These are phyloP conservation scores for Lasiodiplodia sp. DNA, from an alignment of 2,329 filamentous ascomycete genomes.

Conservation along the genomic window DNA sequence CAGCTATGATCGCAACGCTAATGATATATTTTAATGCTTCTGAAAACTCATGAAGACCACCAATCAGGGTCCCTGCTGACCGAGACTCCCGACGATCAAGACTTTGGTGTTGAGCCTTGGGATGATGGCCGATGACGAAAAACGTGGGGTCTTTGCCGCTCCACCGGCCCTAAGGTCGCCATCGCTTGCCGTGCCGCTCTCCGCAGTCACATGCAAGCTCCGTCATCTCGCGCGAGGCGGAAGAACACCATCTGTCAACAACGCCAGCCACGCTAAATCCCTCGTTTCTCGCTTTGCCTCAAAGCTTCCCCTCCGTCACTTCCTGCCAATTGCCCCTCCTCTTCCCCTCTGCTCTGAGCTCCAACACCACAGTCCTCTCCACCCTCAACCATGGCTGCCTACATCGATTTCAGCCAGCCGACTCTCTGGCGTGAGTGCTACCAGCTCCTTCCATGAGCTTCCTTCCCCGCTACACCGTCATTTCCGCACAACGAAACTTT, in stretches of 20 bases:
- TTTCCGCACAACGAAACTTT: neutral
- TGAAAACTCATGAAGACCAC: neutral
- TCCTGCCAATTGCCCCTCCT: neutral
- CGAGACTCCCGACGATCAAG: neutral
- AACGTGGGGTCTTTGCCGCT: conserved; percentile 16
- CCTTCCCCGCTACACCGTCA: conserved; percentile 1
- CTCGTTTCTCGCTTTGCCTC: conserved; percentile 40
- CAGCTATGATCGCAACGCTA: conserved; percentile 1
- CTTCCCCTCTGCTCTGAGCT: neutral
- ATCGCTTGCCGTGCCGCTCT: conserved; percentile 3
- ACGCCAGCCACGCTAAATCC: conserved; percentile 35
- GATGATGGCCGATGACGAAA: conserved; percentile 12
- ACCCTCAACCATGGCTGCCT: conserved; percentile 32
- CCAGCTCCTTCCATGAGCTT: conserved; percentile 2
- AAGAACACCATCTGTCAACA: conserved; percentile 33
- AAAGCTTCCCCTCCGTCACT: neutral
- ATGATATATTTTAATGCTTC: conserved; percentile 14
- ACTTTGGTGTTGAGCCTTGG: neutral
- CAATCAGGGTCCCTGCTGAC: neutral
- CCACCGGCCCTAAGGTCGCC: neutral
- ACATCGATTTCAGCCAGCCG: conserved; percentile 55
- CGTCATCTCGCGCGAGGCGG: conserved; percentile 10
- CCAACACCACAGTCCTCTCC: conserved; percentile 1
- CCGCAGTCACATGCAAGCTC: conserved; percentile 25
- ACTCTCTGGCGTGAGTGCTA: conserved; percentile 55